Conservation (phyloP, 2,329 filamentous ascomycete species). For the Stenocarpella maydis region DNA sequence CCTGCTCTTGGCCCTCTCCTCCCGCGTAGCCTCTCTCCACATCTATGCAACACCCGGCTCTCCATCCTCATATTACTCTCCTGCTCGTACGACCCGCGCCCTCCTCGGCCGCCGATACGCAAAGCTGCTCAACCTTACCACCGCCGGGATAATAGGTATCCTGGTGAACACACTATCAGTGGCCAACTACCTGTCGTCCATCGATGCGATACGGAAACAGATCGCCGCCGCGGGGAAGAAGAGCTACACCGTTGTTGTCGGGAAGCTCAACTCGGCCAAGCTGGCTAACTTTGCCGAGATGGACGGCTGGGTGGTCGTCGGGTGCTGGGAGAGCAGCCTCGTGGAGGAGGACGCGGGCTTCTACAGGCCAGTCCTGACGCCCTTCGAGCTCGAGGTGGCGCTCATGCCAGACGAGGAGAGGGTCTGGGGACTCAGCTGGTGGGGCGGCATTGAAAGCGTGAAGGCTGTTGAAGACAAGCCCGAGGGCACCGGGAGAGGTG, state of each 20-base stretch:
- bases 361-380: slow-evolving; percentile 90
- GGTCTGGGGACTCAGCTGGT: slow-evolving; percentile 89
- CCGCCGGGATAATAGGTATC: slow-evolving; percentile 88
- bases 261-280: slow-evolving; percentile 95
- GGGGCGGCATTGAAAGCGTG: slow-evolving; percentile 81
- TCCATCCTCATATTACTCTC: slow-evolving; percentile 58
- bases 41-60: slow-evolving; percentile 71
- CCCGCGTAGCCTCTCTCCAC: slow-evolving; percentile 79
- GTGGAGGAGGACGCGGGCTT: slow-evolving; percentile 85
- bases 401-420: slow-evolving; percentile 78
- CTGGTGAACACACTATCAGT: slow-evolving; percentile 95
- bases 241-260: slow-evolving; percentile 94
- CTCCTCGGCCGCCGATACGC: slow-evolving; percentile 87
- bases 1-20: slow-evolving; percentile 86
- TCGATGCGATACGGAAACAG: slow-evolving; percentile 74
- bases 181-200: slow-evolving; percentile 84
- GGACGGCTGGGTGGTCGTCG: slow-evolving; percentile 95
- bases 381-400: slow-evolving; percentile 86
- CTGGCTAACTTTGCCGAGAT: slow-evolving; percentile 96
- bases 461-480: slow-evolving; percentile 49
- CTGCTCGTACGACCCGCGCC: slow-evolving; percentile 56
- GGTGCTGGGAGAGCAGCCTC: slow-evolving; percentile 96
- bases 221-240: slow-evolving; percentile 90
- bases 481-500: slow-evolving; percentile 38
- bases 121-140: slow-evolving; percentile 80